Evolutionary conservation across 106 monocot genomes (phyloP), one percentile per base, ranked within the genome.

Genomic region (Dioscorea alata): DNA sequence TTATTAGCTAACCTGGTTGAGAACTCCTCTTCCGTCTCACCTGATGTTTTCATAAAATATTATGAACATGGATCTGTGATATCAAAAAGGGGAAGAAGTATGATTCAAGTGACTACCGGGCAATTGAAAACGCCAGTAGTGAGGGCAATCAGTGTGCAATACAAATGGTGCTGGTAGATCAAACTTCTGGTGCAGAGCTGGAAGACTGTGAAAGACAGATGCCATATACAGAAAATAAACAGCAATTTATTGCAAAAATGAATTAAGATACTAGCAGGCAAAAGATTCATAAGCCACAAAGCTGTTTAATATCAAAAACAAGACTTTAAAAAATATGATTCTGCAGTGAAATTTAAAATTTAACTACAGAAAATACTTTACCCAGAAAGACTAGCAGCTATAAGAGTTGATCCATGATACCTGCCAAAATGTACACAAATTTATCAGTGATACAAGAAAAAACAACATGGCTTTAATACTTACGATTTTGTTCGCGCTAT

Each of bases 1-100:
- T 87, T 99, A 65, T 90, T 87, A 5, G 92, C 97, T 67, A 92
- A 75, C 70, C 97, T 89, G n/a, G 85, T 85, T 59, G 97, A 74
- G 64, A 90, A 99, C 34, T 99, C 97, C 71, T 99, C 97, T 77
- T 92, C 97, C n/a, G 92, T 80, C 76, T 99, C 97, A 79, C 85
- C 97, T 99, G 73, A 35, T 23, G 56, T 7, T 74, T 42, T 57
- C n/a, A 17, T 42, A 42, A 42, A 42, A 42, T 58, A 8, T 8
- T 31, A 13, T 63, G 17, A 31, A 25, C 28, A 28, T 28, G 28
- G 28, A 28, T 28, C 28, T 33, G 28, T 15, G 32, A 23, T 13
- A 13, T 63, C 12, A 63, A 8, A 15, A 33, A 60, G 28, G 0
- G 23, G 64, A 34, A 12, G 9, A 67, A 2, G 33, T 19, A 60